Evolutionary conservation across 805 yeast genomes (phyloP).

Genomic region (Phaffomyces opuntiae): DNA sequence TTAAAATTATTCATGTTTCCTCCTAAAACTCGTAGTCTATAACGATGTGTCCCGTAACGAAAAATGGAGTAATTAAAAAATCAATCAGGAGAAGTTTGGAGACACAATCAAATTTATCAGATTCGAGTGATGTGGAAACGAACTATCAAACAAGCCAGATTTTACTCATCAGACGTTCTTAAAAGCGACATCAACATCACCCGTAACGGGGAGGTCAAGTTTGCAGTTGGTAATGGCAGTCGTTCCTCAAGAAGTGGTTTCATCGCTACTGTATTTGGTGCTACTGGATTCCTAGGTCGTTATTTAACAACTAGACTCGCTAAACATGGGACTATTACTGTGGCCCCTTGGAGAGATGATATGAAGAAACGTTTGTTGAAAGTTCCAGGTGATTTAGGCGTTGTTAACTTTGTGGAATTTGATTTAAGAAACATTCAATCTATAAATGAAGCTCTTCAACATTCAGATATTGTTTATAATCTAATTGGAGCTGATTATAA

Average conservation of each 20-base stretch:
- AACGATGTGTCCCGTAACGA: too few relatives aligned
- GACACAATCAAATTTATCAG: too few relatives aligned
- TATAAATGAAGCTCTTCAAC: constrained; percentile 68
- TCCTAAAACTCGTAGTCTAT: too few relatives aligned
- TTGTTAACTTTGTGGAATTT: constrained; percentile 74
- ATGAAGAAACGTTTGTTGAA: constrained; percentile 70
- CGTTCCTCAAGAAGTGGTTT: constrained; percentile 81
- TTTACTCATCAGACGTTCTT: constrained; percentile 19
- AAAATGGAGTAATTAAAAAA: too few relatives aligned
- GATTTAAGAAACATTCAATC: constrained; percentile 73
- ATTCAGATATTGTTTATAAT: constrained; percentile 79
- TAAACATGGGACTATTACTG: constrained; percentile 70
- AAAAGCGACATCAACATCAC: constrained; percentile 65
- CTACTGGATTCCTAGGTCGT: constrained; percentile 72
- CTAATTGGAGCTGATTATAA: constrained; percentile 68
- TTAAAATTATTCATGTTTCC: neutral
- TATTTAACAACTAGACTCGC: constrained; percentile 67
- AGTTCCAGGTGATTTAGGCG: constrained; percentile 83
- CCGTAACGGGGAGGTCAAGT: constrained; percentile 63
- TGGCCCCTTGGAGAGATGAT: constrained; percentile 79
- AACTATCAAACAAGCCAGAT: constrained; percentile 11
- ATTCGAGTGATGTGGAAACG: constrained; percentile 1
- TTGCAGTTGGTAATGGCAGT: constrained; percentile 73
- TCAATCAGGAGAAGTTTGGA: too few relatives aligned
- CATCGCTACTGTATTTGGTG: constrained; percentile 86